Evolutionary conservation across 345 rosid species (phyloP).

Genomic region (Clarkia xantiana): DNA sequence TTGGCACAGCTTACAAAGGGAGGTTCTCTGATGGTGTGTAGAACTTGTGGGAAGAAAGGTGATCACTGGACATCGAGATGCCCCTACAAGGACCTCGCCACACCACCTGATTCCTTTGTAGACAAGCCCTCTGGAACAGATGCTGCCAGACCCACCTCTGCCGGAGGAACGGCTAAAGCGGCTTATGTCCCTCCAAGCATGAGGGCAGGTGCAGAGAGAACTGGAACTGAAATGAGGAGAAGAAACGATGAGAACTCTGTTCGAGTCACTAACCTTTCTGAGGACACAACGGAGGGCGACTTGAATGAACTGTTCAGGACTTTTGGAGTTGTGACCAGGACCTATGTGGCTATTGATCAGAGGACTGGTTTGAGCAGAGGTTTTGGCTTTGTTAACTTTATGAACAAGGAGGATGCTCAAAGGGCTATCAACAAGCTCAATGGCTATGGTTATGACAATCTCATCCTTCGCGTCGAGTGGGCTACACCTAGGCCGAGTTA

Average conservation of each 20-base stretch:
- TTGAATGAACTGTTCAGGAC: conserved; percentile 74
- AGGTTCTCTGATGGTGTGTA: conserved; percentile 81
- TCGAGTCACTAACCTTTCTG: conserved; percentile 67
- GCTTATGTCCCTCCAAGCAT: conserved; percentile 69
- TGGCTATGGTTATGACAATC: conserved; percentile 88
- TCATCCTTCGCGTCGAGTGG: conserved; percentile 90
- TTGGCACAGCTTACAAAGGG: conserved; percentile 54
- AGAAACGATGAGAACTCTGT: conserved; percentile 92
- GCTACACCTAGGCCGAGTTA: conserved; percentile 74
- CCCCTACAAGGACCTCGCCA: conserved; percentile 80
- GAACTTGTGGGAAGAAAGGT: conserved; percentile 80
- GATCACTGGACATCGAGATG: conserved; percentile 92
- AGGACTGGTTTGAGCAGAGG: conserved; percentile 82
- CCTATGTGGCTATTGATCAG: conserved; percentile 80
- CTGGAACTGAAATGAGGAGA: conserved; percentile 75
- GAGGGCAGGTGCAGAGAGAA: conserved; percentile 66
- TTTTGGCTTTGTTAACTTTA: conserved; percentile 80
- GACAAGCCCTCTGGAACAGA: conserved; percentile 57
- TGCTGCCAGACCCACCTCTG: conserved; percentile 26
- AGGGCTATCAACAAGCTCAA: conserved; percentile 77
- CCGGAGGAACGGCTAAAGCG: conserved; percentile 25
- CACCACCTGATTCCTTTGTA: conserved; percentile 27
- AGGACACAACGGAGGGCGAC: conserved; percentile 78
- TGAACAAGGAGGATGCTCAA: conserved; percentile 76
- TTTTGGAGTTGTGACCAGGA: conserved; percentile 71